phyloP scores from a whole-genome alignment of 345 rosid species.

The Microthlaspi erraticum region DNA sequence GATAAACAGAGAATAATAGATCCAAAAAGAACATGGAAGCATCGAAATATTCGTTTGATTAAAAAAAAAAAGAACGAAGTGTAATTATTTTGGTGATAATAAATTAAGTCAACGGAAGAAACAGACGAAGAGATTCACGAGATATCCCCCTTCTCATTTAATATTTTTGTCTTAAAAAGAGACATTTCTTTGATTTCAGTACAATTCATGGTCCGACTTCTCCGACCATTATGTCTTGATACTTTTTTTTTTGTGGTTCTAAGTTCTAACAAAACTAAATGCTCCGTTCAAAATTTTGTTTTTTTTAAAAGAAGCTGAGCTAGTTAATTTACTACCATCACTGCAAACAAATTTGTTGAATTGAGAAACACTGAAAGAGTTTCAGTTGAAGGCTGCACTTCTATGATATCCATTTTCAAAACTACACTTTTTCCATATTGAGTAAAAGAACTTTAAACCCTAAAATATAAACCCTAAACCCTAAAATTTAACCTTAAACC shows the following conservation, averaged over 20 bases:
- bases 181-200: slow-evolving; percentile 39
- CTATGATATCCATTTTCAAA: no score
- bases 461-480: no score
- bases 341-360: background rate
- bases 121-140: slow-evolving; percentile 47
- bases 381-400: no score
- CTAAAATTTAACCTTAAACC: no score
- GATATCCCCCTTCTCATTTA: slow-evolving; percentile 39
- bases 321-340: slow-evolving; percentile 30
- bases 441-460: no score
- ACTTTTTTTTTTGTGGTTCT: slow-evolving; percentile 3
- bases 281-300: slow-evolving; percentile 1
- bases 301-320: background rate
- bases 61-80: background rate
- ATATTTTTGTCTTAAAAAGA: slow-evolving; percentile 37
- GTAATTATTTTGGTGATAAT: slow-evolving; percentile 22
- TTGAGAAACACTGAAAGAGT: background rate
- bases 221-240: slow-evolving; percentile 40
- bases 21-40: slow-evolving; percentile 31
- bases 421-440: no score
- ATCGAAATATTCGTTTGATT: background rate
- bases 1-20: slow-evolving; percentile 44
- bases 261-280: slow-evolving; percentile 9
- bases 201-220: slow-evolving; percentile 39
- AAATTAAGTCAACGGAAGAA: slow-evolving; percentile 46